These are phyloP conservation scores for Talaromyces nanjingensis DNA, from an alignment of 495 filamentous ascomycete genomes.

Conservation along the genomic window DNA sequence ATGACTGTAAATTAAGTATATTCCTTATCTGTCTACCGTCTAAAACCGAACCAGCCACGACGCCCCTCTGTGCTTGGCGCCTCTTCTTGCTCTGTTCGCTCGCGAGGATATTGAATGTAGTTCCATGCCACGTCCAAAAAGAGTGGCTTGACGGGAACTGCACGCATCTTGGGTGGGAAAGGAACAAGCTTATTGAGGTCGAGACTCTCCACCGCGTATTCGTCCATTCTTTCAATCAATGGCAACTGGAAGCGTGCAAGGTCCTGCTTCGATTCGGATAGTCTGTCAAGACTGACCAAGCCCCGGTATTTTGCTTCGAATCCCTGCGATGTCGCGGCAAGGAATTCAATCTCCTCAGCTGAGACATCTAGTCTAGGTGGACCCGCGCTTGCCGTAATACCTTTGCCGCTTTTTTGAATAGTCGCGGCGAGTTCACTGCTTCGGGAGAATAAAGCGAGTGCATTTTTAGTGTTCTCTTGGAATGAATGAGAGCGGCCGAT, in stretches of 20 bases:
- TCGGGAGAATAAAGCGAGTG: constrained; percentile 74
- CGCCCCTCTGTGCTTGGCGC: constrained; percentile 59
- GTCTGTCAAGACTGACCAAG: constrained; percentile 68
- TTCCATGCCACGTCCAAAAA: constrained; percentile 98
- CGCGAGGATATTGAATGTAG: constrained; percentile 87
- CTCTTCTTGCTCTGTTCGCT: constrained; percentile 35
- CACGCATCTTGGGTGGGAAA: constrained; percentile 75
- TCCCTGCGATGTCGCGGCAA: constrained; percentile 54
- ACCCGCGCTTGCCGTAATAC: constrained; percentile 22
- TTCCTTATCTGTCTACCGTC: constrained; percentile 40
- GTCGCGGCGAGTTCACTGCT: constrained; percentile 49
- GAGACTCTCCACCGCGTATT: constrained; percentile 59
- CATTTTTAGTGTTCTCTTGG: constrained; percentile 63
- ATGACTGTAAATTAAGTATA: neutral
- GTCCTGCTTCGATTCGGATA: constrained; percentile 26
- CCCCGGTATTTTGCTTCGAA: constrained; percentile 73
- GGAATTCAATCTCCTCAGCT: constrained; percentile 42
- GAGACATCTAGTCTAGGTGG: constrained; percentile 58
- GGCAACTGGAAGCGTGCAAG: constrained; percentile 33
- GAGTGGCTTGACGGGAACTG: constrained; percentile 88
- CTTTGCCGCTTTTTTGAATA: constrained; percentile 28
- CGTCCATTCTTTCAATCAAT: constrained; percentile 63
- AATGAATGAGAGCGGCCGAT: constrained; percentile 80
- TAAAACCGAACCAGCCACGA: constrained; percentile 88
- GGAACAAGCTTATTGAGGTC: constrained; percentile 75